Evolutionary conservation across 768 basidiomycete species (phyloP), one percentile per base, ranked within the genome.

Genomic region (Leccinum longicurvipes): DNA sequence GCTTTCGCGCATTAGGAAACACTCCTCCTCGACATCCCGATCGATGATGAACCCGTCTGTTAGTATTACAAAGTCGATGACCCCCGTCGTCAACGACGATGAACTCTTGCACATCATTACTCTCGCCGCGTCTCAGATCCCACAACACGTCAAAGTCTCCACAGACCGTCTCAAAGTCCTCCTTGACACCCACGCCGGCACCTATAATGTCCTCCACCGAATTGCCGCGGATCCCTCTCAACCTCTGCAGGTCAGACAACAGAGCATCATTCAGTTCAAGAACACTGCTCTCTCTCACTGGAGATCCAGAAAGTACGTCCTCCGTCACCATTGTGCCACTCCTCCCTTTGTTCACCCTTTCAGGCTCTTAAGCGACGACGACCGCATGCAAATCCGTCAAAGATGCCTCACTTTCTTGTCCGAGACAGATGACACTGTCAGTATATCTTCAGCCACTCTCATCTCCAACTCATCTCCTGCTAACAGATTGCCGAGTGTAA

Each of bases 221-320:
- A 90, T 93, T 68, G 88, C 89, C 23, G 76, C 82, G 27, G 79
- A 83, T 61, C 74, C 72, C 59, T 70, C 77, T 2, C 69, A 86
- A n/a, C 85, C 89, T 14, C 69, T 87, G 34, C 74, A 74, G 15
- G 80, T 93, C 49, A 83, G 93, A 41, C 82, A 89, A 61, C 89
- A 90, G 68, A 84, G 88, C 24, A 90, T 92, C 59, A 88, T 95
- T 53, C 91, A 93, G 65, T 89, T 94, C 75, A 95, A 95, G 74
- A 95, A 94, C 63, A 78, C 80, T 1, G 86, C 85, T 3, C 69
- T 85, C 4, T 73, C 73, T 48, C 86, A 90, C 64, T 96, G 93
- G 93, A 78, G 81, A 66, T 86, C 85, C 29, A 74, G 85, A 74
- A 91, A 84, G 91, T 90, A 60, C 66, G 80, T 60, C 23, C 17